Conservation (phyloP, 257 asterid species). For the Penstemon eatonii region DNA sequence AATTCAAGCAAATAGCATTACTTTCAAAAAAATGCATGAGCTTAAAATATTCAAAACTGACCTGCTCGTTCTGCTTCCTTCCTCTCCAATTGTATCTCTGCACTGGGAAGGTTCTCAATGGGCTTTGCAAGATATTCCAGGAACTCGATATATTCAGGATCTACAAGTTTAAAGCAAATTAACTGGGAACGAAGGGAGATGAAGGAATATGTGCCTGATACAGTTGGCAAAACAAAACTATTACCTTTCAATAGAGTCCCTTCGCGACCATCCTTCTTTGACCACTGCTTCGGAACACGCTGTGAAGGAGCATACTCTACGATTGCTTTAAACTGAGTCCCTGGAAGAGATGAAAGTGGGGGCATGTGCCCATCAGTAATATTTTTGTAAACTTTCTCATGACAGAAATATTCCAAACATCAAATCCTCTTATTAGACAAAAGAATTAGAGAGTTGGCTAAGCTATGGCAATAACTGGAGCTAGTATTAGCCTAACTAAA, state of each 20-base stretch:
- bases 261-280: conserved; percentile 93
- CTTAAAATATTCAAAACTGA: conserved; percentile 35
- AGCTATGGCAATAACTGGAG: not conserved
- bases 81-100: conserved; percentile 97
- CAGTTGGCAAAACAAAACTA: conserved; percentile 30
- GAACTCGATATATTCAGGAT: conserved; percentile 99
- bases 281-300: conserved; percentile 83
- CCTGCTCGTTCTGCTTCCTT: conserved; percentile 99
- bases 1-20: not conserved
- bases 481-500: conserved; percentile 8
- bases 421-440: conserved; percentile 3
- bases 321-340: conserved; percentile 79
- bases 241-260: conserved; percentile 89
- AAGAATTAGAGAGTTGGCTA: not conserved
- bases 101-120: conserved; percentile 96
- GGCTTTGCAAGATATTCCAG: conserved; percentile 93
- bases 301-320: conserved; percentile 99
- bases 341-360: conserved; percentile 42
- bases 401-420: not conserved
- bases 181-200: conserved; percentile 30
- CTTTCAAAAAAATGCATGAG: not conserved
- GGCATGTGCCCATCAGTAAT: not conserved
- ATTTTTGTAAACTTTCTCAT: not conserved
- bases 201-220: conserved; percentile 27
- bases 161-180: conserved; percentile 55